Conservation (phyloP, 2,329 filamentous ascomycete genomes). For the Penicillium sp. region DNA sequence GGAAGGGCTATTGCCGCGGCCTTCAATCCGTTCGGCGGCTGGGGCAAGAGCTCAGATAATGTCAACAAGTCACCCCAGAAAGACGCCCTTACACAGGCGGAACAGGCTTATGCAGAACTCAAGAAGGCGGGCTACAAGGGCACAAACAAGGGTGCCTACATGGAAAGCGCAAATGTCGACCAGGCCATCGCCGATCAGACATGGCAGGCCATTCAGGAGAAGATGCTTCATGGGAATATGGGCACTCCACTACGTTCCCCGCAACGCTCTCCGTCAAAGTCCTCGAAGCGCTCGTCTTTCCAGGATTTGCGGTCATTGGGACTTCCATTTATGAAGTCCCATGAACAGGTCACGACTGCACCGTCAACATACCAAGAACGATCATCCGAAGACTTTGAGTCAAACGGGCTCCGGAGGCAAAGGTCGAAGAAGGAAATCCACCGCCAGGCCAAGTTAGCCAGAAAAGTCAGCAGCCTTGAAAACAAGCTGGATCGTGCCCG, state of each 20-base stretch:
- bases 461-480: slow-evolving; percentile 58
- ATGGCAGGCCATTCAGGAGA: slow-evolving; percentile 32
- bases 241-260: slow-evolving; percentile 11
- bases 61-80: slow-evolving; percentile 29
- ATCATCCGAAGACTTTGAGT: slow-evolving; percentile 23
- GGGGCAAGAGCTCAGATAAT: slow-evolving; percentile 41
- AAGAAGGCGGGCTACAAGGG: slow-evolving; percentile 50
- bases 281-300: slow-evolving; percentile 31
- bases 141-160: slow-evolving; percentile 34
- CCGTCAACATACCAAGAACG: slow-evolving; percentile 12
- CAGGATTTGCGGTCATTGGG: slow-evolving; percentile 35
- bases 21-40: slow-evolving; percentile 51
- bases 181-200: slow-evolving; percentile 27
- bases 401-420: slow-evolving; percentile 40
- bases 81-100: slow-evolving; percentile 45
- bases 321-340: slow-evolving; percentile 24
- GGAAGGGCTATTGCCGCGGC: slow-evolving; percentile 51
- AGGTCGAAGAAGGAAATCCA: slow-evolving; percentile 54
- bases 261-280: slow-evolving; percentile 18
- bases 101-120: slow-evolving; percentile 51
- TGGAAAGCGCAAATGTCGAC: slow-evolving; percentile 18
- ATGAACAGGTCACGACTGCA: slow-evolving; percentile 28
- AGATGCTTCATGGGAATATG: slow-evolving; percentile 23
- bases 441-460: slow-evolving; percentile 53
- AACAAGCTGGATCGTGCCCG: slow-evolving; percentile 53